Evolutionary conservation across 2,329 filamentous ascomycete genomes (phyloP).

Genomic region (Pseudogymnoascus sp.): DNA sequence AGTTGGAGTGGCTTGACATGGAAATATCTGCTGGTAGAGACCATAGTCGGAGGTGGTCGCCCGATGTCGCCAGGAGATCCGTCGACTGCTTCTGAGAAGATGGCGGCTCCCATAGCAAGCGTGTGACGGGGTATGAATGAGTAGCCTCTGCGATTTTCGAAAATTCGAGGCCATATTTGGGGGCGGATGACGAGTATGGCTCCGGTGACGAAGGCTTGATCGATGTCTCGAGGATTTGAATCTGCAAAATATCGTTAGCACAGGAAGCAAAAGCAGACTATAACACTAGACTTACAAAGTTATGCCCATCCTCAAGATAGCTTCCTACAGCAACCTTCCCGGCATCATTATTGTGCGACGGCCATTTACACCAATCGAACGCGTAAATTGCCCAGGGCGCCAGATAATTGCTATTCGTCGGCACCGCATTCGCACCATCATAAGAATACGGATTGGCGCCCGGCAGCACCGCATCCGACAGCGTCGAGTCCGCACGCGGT

Average conservation of each 20-base stretch:
- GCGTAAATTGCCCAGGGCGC: slow-evolving; percentile 95
- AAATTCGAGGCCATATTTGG: slow-evolving; percentile 78
- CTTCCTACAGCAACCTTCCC: slow-evolving; percentile 93
- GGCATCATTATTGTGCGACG: slow-evolving; percentile 67
- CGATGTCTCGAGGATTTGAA: slow-evolving; percentile 92
- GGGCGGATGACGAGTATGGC: slow-evolving; percentile 59
- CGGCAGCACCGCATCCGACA: slow-evolving; percentile 59
- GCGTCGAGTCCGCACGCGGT: slow-evolving; percentile 72
- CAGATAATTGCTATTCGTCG: slow-evolving; percentile 83
- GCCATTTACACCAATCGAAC: slow-evolving; percentile 99
- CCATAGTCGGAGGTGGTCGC: slow-evolving; percentile 90
- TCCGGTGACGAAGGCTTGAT: slow-evolving; percentile 63
- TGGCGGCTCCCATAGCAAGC: slow-evolving; percentile 91
- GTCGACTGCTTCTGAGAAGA: slow-evolving; percentile 93
- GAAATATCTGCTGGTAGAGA: slow-evolving; percentile 68
- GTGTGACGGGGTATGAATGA: slow-evolving; percentile 93
- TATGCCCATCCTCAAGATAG: slow-evolving; percentile 95
- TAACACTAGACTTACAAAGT: slow-evolving; percentile 61
- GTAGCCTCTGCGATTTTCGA: slow-evolving; percentile 91
- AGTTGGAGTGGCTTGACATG: slow-evolving; percentile 51
- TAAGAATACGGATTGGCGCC: slow-evolving; percentile 52
- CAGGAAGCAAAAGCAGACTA: not conserved
- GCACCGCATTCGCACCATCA: slow-evolving; percentile 56
- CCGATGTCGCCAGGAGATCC: slow-evolving; percentile 88
- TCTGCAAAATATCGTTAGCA: slow-evolving; percentile 44